Base-by-base conservation (phyloP, 1,284 basidiomycete genomes). In the Tetrapyrgos nigripes region DNA sequence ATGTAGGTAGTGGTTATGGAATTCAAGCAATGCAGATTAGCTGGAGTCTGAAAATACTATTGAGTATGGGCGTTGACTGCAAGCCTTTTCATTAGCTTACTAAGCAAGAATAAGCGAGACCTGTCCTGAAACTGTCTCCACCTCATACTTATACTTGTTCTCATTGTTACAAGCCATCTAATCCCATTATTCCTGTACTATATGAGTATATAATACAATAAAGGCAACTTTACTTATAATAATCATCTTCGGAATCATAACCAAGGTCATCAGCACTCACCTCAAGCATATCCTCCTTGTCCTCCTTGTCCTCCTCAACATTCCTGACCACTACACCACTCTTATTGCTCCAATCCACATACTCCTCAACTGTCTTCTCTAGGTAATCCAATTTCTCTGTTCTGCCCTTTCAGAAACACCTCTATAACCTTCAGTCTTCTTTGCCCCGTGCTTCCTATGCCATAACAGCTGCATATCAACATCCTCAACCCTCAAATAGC, bases 381-480 rank as follows among this genome's bases (percentile, higher is more conserved):
- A 52, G 24, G 9, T 37, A 3, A 8, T 52, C 31, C 23, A 52
- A 3, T 27, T 23, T 59, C 44, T 13, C 56, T 35, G 3, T 53
- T 47, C 24, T 46, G 40, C 44, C 61, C 47, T 10, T 52, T 19
- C 59, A 50, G 44, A 27, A 51, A 17, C 40, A 13, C 19, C 19
- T 52, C 50, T 52, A n/a, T 35, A 10, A 19, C 23, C 17, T 13
- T n/a, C 48, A 6, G 54, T 17, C 1, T 24, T 43, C 26, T 53
- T 37, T 19, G 54, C 53, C 0, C 55, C 31, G 31, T 61, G 28
- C 3, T 35, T 61, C 31, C 40, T 14, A 35, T 52, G 57, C 61
- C 63, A 64, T 37, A 59, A 45, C 19, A 60, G 52, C 35, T 64
- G 63, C 3, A 60, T 23, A 5, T 62, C 59, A 0, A 64, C 21